Percentiles rank a stretch among this genome's conserved stretches.
phyloP scores from a whole-genome alignment of 352 stramenopile species.

The Hyaloperonospora arabidopsidis region DNA sequence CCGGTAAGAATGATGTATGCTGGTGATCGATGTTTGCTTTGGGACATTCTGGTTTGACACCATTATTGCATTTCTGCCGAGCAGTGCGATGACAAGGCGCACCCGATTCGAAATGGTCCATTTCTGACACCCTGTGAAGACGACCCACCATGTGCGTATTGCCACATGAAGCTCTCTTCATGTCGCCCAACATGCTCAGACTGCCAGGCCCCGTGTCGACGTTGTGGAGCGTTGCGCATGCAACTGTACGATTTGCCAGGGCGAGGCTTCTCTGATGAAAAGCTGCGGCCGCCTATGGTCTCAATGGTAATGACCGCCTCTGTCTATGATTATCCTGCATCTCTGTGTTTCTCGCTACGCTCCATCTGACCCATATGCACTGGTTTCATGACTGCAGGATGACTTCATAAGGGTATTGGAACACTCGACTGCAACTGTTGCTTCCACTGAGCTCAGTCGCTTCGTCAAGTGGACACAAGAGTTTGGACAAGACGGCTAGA shows the following conservation, averaged over 20 bases:
- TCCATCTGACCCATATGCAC: constrained; percentile 2
- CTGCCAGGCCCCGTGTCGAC: constrained; percentile 61
- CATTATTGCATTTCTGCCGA: constrained; percentile 3
- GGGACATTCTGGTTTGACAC: not conserved
- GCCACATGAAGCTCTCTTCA: constrained; percentile 84
- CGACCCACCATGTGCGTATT: constrained; percentile 79
- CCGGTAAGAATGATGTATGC: constrained; percentile 33
- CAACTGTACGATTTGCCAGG: constrained; percentile 78
- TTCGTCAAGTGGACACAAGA: constrained; percentile 98
- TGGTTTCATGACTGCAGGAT: constrained; percentile 36
- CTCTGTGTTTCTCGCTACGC: not conserved
- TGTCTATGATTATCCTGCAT: constrained; percentile 2
- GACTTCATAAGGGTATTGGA: constrained; percentile 96
- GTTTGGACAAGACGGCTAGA: constrained; percentile 97
- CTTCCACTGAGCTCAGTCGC: constrained; percentile 91
- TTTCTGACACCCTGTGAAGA: constrained; percentile 80
- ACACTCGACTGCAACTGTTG: constrained; percentile 93
- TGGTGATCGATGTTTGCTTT: not conserved
- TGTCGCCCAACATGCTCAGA: constrained; percentile 55
- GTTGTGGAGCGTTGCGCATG: constrained; percentile 76
- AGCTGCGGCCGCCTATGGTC: constrained; percentile 80
- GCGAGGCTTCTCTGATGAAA: constrained; percentile 76
- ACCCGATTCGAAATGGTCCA: constrained; percentile 43
- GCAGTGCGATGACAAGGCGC: constrained; percentile 75
- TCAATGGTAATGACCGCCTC: constrained; percentile 52